A percentile compares a stretch with the other conserved stretches of the same genome.
Evolutionary conservation across 306 rosid genomes (phyloP).

Genomic region (Carpinus viminea): DNA sequence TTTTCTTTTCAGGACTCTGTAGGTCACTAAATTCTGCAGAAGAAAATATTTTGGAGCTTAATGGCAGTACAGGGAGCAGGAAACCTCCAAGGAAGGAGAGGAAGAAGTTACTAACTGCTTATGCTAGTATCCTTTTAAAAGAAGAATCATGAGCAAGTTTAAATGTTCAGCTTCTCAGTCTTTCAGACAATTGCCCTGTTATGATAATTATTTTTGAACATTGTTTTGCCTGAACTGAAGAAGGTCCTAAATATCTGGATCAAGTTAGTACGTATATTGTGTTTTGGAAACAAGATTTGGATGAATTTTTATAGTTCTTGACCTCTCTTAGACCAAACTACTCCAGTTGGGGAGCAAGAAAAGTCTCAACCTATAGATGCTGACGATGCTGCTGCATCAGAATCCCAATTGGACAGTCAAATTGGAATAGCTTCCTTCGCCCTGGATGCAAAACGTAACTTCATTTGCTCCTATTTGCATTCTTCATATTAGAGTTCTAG

Average conservation of each 20-base stretch:
- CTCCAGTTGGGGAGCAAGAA: conserved; percentile 47
- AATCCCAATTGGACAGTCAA: conserved; percentile 43
- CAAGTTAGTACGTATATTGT: background rate
- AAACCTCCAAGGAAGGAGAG: conserved; percentile 76
- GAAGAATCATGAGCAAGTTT: conserved; percentile 19
- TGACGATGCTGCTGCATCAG: conserved; percentile 42
- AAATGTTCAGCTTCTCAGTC: conserved; percentile 14
- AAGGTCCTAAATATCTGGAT: background rate
- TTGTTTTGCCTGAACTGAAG: background rate
- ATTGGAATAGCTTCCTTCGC: conserved; percentile 33
- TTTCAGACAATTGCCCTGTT: conserved; percentile 22
- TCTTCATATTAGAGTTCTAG: background rate
- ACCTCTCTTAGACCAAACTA: conserved; percentile 57
- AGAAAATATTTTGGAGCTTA: conserved; percentile 51
- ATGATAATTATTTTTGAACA: conserved; percentile 4
- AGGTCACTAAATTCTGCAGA: conserved; percentile 52
- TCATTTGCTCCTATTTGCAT: background rate
- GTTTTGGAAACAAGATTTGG: conserved; percentile 22
- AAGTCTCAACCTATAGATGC: conserved; percentile 49
- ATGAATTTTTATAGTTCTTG: conserved; percentile 39
- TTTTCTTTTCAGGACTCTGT: conserved; percentile 68
- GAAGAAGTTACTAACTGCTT: conserved; percentile 60
- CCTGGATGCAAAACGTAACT: conserved; percentile 51
- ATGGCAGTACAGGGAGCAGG: conserved; percentile 53
- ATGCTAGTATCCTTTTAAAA: conserved; percentile 70